phyloP scores from a whole-genome alignment of 2,329 filamentous ascomycete genomes.

The Penicillium sp. region DNA sequence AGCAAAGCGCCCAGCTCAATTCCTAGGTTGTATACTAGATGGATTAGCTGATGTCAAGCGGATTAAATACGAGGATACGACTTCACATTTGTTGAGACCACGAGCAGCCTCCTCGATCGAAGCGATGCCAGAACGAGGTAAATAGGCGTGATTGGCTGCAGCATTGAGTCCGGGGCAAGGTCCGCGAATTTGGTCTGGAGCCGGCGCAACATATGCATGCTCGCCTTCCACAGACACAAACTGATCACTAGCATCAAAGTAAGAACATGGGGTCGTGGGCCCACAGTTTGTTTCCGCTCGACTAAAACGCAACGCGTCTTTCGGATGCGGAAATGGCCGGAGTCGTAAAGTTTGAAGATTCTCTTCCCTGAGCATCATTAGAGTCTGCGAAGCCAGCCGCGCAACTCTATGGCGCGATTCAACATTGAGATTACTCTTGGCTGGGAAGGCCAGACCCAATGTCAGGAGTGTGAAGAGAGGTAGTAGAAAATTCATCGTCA shows the following conservation, averaged over 20 bases:
- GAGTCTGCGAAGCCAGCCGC: conserved; percentile 5
- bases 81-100: conserved; percentile 10
- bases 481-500: background rate
- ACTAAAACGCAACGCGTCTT: conserved; percentile 8
- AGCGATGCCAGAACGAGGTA: conserved; percentile 12
- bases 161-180: conserved; percentile 13
- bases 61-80: background rate
- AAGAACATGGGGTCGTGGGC: conserved; percentile 3
- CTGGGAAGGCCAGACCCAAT: conserved; percentile 5
- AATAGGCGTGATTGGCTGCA: conserved; percentile 10
- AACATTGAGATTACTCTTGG: conserved; percentile 4
- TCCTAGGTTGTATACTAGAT: conserved; percentile 5
- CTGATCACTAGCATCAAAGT: conserved; percentile 8
- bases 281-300: conserved; percentile 12
- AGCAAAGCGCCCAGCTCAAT: conserved; percentile 7
- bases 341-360: conserved; percentile 1
- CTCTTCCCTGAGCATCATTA: conserved; percentile 5
- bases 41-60: background rate
- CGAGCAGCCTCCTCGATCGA: conserved; percentile 8
- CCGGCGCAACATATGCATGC: conserved; percentile 9
- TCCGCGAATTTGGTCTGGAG: conserved; percentile 8
- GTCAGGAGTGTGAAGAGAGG: background rate
- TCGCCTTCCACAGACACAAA: conserved; percentile 9
- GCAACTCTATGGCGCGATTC: background rate
- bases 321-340: conserved; percentile 2